phyloP scores from a whole-genome alignment of 257 asterid genomes.

The Gynochthodes officinalis region DNA sequence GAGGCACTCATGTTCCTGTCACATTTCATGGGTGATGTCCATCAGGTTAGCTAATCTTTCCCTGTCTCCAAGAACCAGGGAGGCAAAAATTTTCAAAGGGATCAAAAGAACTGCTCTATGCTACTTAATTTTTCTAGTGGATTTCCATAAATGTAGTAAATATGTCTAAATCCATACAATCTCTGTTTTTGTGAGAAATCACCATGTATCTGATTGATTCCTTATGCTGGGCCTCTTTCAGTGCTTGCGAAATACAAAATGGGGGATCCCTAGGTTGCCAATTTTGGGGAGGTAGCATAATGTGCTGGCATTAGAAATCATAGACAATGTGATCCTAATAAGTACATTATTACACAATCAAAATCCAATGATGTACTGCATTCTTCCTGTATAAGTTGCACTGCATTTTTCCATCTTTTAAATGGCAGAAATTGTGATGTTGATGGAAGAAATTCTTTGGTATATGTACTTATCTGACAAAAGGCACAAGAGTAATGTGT shows the following conservation, averaged over 20 bases:
- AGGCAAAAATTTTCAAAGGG: background rate
- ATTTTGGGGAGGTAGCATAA: background rate
- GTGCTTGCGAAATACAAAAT: background rate
- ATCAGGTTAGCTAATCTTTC: conserved; percentile 66
- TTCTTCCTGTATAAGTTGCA: background rate
- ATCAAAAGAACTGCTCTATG: background rate
- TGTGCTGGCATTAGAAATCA: background rate
- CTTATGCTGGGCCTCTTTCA: too few species aligned
- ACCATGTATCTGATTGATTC: too few species aligned
- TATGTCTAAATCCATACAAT: background rate
- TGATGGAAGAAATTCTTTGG: background rate
- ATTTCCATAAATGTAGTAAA: background rate
- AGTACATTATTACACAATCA: too few species aligned
- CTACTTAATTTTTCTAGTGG: background rate
- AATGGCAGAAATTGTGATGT: too few species aligned
- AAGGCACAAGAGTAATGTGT: background rate
- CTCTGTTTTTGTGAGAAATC: background rate
- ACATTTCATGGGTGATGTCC: conserved; percentile 91
- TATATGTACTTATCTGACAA: background rate
- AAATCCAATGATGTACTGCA: background rate
- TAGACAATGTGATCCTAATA: background rate
- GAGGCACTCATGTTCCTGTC: conserved; percentile 94
- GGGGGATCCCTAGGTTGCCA: too few species aligned
- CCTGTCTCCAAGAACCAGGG: background rate
- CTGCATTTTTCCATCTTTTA: background rate